These are phyloP conservation scores for Fusarium humuli DNA, from an alignment of 2,329 filamentous ascomycete species.

Conservation along the genomic window DNA sequence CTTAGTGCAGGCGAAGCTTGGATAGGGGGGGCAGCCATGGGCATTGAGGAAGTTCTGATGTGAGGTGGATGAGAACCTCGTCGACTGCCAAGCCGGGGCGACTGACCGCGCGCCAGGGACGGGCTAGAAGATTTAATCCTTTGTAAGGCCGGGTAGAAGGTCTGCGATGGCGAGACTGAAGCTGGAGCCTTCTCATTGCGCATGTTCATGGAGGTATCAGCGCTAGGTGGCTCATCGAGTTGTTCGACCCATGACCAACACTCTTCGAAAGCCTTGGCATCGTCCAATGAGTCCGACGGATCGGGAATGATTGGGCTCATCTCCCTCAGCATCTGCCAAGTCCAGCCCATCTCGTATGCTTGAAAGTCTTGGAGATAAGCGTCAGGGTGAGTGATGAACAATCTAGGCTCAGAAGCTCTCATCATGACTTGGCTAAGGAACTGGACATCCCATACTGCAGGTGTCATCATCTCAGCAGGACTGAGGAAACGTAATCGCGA, in stretches of 20 bases:
- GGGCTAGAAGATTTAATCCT: slow-evolving; percentile 49
- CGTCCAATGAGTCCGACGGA: slow-evolving; percentile 49
- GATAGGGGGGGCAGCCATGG: slow-evolving; percentile 54
- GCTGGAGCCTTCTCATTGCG: slow-evolving; percentile 56
- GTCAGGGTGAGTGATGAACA: slow-evolving; percentile 81
- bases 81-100: slow-evolving; percentile 55
- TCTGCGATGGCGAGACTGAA: slow-evolving; percentile 58
- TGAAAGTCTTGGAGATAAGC: slow-evolving; percentile 76
- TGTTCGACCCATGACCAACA: slow-evolving; percentile 73
- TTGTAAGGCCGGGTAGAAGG: slow-evolving; percentile 40
- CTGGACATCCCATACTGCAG: slow-evolving; percentile 75
- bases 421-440: slow-evolving; percentile 81
- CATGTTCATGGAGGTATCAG: slow-evolving; percentile 57
- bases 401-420: slow-evolving; percentile 73
- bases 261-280: slow-evolving; percentile 66
- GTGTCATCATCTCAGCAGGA: slow-evolving; percentile 78
- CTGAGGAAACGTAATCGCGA: slow-evolving; percentile 77
- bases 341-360: slow-evolving; percentile 69
- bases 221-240: slow-evolving; percentile 68
- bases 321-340: slow-evolving; percentile 76
- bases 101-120: slow-evolving; percentile 53
- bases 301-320: slow-evolving; percentile 68
- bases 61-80: slow-evolving; percentile 60
- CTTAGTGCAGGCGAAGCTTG: slow-evolving; percentile 55
- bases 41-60: slow-evolving; percentile 66